Evolutionary conservation across 495 filamentous ascomycete genomes (phyloP), one percentile per base, ranked within the genome.

Genomic region (Penicillium salamii): DNA sequence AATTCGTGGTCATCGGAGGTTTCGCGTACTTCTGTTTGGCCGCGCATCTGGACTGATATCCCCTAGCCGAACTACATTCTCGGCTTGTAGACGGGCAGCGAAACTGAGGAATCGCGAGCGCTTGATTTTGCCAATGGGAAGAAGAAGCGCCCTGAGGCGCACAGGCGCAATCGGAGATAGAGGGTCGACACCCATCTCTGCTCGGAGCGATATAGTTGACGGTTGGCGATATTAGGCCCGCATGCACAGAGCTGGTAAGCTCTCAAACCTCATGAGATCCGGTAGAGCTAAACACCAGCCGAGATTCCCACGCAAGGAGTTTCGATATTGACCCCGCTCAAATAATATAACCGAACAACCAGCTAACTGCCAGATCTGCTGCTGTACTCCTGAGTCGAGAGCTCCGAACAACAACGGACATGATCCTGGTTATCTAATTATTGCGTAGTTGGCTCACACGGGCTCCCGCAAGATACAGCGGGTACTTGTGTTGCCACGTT

Each of bases 21-120:
- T 54, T 43, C 23, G 53, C 86, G 58, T 84, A 96, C 90, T 95
- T 77, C 90, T 83, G 69, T 96, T 87, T 51, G 90, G 89, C 42
- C 88, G 81, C 63, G 77, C 75, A 79, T 96, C 90, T 50, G 91
- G 88, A 62, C 83, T 96, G 63, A 97, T 84, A 67, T 97, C 93
- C 61, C 90, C 86, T 51, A 99, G 78, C 46, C 87, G 86, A 53
- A 99, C 82, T 50, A 93, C 80, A 79, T 89, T 85, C 62, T 95
- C 86, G 51, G 78, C 71, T 63, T 85, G 82, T 43, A 99, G 77
- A 53, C 88, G 82, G 37, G 83, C 79, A 54, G 90, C 80, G 67
- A 97, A 96, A 50, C 75, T 74, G 45, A 82, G 61, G 67, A 97
- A 97, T 45, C 90, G 81, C 15, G 86, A 87, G 23, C 84, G 84